phyloP scores from a whole-genome alignment of 1,284 basidiomycete species.

The Clitocybe nebularis region DNA sequence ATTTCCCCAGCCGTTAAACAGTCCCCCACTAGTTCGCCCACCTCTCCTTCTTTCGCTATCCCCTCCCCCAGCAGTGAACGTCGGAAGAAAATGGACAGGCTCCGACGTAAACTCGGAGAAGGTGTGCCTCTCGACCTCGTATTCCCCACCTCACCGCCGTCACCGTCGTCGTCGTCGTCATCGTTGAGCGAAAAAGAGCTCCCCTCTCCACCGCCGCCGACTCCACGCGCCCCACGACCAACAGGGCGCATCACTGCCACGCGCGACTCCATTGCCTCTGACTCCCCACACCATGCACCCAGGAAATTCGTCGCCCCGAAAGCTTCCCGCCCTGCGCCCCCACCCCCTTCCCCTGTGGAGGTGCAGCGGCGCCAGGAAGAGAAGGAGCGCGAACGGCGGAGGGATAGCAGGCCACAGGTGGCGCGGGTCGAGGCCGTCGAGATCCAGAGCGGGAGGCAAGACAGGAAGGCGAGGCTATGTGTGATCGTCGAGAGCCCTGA shows the following conservation, averaged over 20 bases:
- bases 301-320: constrained; percentile 13
- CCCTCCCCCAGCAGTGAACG: constrained; percentile 36
- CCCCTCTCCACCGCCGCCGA: constrained; percentile 14
- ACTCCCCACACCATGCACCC: constrained; percentile 19
- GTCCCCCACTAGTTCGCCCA: constrained; percentile 20
- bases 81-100: constrained; percentile 54
- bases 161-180: constrained; percentile 6
- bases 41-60: constrained; percentile 33
- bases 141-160: constrained; percentile 35
- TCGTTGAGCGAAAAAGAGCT: constrained; percentile 3
- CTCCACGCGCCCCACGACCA: constrained; percentile 12
- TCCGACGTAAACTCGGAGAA: constrained; percentile 55
- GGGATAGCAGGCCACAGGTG: too few species aligned
- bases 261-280: constrained; percentile 27
- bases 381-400: too few species aligned
- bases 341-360: constrained; percentile 7
- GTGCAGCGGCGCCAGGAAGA: background rate
- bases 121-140: constrained; percentile 55
- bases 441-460: background rate
- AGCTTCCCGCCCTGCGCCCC: constrained; percentile 15
- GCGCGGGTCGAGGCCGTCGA: background rate
- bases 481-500: constrained; percentile 29
- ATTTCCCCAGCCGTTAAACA: constrained; percentile 2
- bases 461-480: constrained; percentile 17
- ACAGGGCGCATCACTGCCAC: constrained; percentile 22